Conservation (phyloP, 345 rosid genomes). For the Abelmoschus esculentus region DNA sequence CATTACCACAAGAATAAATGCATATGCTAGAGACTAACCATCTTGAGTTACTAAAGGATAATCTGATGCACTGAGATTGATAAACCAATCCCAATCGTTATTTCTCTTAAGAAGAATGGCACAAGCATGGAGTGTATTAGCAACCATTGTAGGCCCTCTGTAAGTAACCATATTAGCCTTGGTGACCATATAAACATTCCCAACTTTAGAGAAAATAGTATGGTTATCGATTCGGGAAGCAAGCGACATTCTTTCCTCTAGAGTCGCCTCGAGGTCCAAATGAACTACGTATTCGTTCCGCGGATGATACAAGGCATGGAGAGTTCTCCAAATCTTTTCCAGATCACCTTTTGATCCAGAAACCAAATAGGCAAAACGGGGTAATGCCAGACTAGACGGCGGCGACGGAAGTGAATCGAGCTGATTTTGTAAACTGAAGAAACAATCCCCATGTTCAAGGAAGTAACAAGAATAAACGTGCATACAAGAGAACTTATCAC, state of each 20-base stretch:
- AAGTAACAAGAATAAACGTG: constrained; percentile 71
- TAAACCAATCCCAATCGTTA: constrained; percentile 98
- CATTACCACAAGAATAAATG: neutral
- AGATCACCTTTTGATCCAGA: constrained; percentile 93
- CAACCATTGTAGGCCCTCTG: constrained; percentile 96
- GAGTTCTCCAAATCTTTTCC: constrained; percentile 89
- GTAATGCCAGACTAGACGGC: constrained; percentile 32
- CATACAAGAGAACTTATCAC: constrained; percentile 75
- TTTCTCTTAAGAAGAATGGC: constrained; percentile 81
- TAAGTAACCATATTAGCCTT: constrained; percentile 98
- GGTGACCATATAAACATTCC: constrained; percentile 74
- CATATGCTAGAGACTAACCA: constrained; percentile 38
- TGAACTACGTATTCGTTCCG: constrained; percentile 84
- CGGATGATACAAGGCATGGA: constrained; percentile 85
- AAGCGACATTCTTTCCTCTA: constrained; percentile 77
- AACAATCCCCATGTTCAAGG: constrained; percentile 79
- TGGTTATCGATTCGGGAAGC: constrained; percentile 61
- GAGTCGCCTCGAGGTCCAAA: constrained; percentile 84
- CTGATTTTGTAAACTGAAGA: constrained; percentile 57
- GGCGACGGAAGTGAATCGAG: constrained; percentile 24
- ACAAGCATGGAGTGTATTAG: constrained; percentile 98
- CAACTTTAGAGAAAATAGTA: constrained; percentile 52
- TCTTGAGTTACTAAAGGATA: constrained; percentile 98
- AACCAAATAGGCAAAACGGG: constrained; percentile 88
- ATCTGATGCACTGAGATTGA: constrained; percentile 99